Base-by-base conservation (phyloP, 2,329 filamentous ascomycete genomes). In the Gaeumannomyces tritici region DNA sequence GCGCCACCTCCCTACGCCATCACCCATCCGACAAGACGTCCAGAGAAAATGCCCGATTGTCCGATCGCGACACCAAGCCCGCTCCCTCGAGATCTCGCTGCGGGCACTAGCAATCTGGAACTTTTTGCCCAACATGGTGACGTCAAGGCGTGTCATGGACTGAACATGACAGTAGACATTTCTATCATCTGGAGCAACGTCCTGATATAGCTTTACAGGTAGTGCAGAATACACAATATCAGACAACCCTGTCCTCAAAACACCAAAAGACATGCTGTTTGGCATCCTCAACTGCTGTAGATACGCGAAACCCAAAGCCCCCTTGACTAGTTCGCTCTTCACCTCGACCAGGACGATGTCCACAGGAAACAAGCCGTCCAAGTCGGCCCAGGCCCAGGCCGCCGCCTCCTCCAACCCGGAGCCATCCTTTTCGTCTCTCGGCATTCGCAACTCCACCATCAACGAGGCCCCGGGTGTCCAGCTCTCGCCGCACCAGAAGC, bases 371-470 rank as follows among this genome's bases (percentile, higher is more conserved):
- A 68, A 68, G 12, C 70, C 71, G 3, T 73, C 71, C 4, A 64
- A 67, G 15, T 70, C 69, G 15, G 69, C 72, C 12, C 66, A 69
- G 60, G 65, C 64, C 18, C 69, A 71, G 61, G 65, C 65, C 9
- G 33, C 62, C 5, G 61, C 64, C 35, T 60, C 61, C 4, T 60
- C 63, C 33, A 62, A 64, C 9, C 60, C 63, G 3, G 55, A 55
- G 4, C 62, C 69, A 18, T 64, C 67, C 0, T 71, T 72, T 60
- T 68, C 66, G 29, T 72, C 72, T 0, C 65, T 73, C 33, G 70
- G 69, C 1, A 80, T 86, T 65, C 79, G 82, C 67, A 83, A 79
- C 70, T 83, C 76, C n/a, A 73, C 79, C 68, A 77, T 87, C 69
- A 76, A 80, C 57, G 79, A 79, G 12, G 77, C 76, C 0, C 66